Percentiles rank a stretch among this genome's conserved stretches.
Conservation (phyloP, 1,139 yeast genomes). For the Sugiyamaella novakii region DNA sequence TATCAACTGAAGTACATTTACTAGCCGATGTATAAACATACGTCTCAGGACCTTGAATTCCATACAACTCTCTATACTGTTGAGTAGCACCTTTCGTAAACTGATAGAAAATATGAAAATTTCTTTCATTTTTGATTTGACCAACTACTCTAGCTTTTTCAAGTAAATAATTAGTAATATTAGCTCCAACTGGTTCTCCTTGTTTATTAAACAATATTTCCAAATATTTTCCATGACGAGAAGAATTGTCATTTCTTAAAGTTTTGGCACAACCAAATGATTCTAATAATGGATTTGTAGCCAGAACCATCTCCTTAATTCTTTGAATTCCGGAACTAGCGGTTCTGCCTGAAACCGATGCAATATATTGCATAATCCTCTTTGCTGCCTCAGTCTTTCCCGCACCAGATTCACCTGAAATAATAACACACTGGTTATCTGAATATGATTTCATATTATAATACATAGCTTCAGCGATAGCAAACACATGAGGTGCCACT, state of each 20-base stretch:
- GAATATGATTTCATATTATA: constrained; percentile 92
- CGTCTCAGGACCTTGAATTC: constrained; percentile 91
- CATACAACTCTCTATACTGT: constrained; percentile 76
- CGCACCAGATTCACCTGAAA: constrained; percentile 98
- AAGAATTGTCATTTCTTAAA: constrained; percentile 90
- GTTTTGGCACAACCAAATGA: constrained; percentile 99
- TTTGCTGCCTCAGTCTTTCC: constrained; percentile 99
- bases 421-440: constrained; percentile 96
- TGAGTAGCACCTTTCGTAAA: constrained; percentile 90
- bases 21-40: constrained; percentile 87
- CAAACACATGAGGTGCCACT: constrained; percentile 97
- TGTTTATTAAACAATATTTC: constrained; percentile 83
- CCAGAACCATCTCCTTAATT: constrained; percentile 96
- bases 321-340: constrained; percentile 64
- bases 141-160: constrained; percentile 96
- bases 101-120: constrained; percentile 96
- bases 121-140: constrained; percentile 89
- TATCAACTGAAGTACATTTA: constrained; percentile 81
- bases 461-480: constrained; percentile 96
- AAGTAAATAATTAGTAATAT: constrained; percentile 88
- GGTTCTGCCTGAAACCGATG: constrained; percentile 70
- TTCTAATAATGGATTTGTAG: constrained; percentile 94
- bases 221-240: constrained; percentile 95
- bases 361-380: constrained; percentile 97
- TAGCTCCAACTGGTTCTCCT: constrained; percentile 92